Conservation (phyloP, 345 rosid species). For the Laguncularia racemosa region DNA sequence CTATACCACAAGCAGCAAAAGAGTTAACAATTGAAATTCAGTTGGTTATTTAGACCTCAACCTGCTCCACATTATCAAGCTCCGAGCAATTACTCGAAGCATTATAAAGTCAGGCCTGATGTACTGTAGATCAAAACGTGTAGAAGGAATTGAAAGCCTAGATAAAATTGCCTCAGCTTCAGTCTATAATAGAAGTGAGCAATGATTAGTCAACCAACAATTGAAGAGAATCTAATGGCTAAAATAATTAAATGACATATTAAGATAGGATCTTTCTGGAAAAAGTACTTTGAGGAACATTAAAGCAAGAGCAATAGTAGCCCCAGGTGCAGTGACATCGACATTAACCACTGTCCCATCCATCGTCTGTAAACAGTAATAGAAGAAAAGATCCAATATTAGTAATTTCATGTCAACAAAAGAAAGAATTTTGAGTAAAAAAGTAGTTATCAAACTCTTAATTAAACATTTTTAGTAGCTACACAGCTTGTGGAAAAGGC, state of each 20-base stretch:
- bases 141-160: conserved; percentile 78
- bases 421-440: too few species aligned
- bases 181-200: conserved; percentile 43
- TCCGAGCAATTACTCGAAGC: conserved; percentile 97
- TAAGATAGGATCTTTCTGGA: background rate
- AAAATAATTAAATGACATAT: background rate
- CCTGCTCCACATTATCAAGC: conserved; percentile 97
- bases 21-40: conserved; percentile 11
- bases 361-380: conserved; percentile 47
- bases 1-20: background rate
- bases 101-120: conserved; percentile 96
- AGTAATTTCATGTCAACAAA: too few species aligned
- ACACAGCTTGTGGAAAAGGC: conserved; percentile 9
- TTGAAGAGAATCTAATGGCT: background rate
- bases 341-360: conserved; percentile 72
- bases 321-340: conserved; percentile 98
- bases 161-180: conserved; percentile 73
- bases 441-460: too few species aligned
- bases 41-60: conserved; percentile 13
- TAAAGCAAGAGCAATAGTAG: conserved; percentile 77
- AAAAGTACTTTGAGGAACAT: conserved; percentile 80
- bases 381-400: background rate
- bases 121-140: conserved; percentile 71
- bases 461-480: too few species aligned
- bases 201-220: conserved; percentile 10